A percentile compares a stretch with the other conserved stretches of the same genome.
Conservation (phyloP, 805 yeast species). For the Candida sithepensis region DNA sequence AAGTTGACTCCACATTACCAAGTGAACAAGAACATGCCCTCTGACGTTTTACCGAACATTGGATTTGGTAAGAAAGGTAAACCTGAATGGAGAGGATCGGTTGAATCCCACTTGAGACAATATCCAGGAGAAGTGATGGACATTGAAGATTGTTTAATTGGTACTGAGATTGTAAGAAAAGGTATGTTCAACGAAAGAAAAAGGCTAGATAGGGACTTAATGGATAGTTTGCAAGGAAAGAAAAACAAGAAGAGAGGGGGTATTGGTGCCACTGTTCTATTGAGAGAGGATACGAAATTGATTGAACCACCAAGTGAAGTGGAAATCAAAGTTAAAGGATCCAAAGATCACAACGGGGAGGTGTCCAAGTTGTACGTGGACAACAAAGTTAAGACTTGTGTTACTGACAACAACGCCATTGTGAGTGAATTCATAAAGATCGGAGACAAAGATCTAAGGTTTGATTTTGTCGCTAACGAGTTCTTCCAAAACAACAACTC, state of each 20-base stretch:
- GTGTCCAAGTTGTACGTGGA: constrained; percentile 33
- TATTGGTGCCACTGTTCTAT: constrained; percentile 81
- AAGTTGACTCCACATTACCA: constrained; percentile 96
- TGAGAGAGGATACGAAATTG: constrained; percentile 70
- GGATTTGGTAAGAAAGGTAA: constrained; percentile 90
- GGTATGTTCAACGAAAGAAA: constrained; percentile 71
- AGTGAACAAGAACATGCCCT: constrained; percentile 47
- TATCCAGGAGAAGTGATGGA: constrained; percentile 73
- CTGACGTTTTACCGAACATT: constrained; percentile 50
- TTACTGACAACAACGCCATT: constrained; percentile 71
- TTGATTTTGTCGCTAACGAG: constrained; percentile 90
- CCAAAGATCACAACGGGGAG: constrained; percentile 39
- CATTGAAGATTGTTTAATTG: constrained; percentile 91
- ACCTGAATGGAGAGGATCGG: constrained; percentile 58
- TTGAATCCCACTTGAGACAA: constrained; percentile 23
- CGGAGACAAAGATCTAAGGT: constrained; percentile 55
- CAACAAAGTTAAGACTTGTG: constrained; percentile 58
- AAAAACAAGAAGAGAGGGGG: constrained; percentile 25
- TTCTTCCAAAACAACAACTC: constrained; percentile 96
- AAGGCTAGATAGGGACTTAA: constrained; percentile 40
- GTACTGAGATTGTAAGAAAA: constrained; percentile 70
- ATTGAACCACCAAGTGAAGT: constrained; percentile 31
- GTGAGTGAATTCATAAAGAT: constrained; percentile 63
- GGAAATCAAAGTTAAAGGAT: constrained; percentile 41
- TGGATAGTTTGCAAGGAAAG: constrained; percentile 17